Conservation (phyloP, 1,284 basidiomycete genomes). For the Vanrija sp. region DNA sequence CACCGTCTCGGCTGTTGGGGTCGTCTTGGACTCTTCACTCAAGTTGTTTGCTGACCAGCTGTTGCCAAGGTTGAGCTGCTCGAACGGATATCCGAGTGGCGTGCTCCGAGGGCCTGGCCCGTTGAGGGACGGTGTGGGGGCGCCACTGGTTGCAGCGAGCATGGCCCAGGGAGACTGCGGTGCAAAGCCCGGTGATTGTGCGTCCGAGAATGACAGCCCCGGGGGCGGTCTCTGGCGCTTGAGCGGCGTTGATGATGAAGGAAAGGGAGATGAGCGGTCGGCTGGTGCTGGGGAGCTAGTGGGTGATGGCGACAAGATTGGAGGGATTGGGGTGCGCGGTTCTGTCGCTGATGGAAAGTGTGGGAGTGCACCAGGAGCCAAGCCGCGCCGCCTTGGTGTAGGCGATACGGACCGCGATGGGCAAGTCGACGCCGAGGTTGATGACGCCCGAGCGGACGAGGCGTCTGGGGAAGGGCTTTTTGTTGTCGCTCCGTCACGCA, state of each 20-base stretch:
- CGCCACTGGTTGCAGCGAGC: constrained; percentile 45
- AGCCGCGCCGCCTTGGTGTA: constrained; percentile 12
- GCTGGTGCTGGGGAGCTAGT: constrained; percentile 18
- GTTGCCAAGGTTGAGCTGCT: constrained; percentile 42
- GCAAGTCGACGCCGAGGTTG: neutral
- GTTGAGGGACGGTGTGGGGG: constrained; percentile 46
- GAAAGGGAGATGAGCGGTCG: constrained; percentile 15
- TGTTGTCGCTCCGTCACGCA: neutral
- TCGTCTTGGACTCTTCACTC: constrained; percentile 4
- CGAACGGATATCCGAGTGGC: constrained; percentile 47
- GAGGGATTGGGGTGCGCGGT: constrained; percentile 19
- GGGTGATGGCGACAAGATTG: constrained; percentile 25
- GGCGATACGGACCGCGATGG: neutral
- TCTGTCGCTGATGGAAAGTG: constrained; percentile 26
- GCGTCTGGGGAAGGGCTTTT: neutral
- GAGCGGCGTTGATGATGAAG: constrained; percentile 5
- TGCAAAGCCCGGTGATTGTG: neutral
- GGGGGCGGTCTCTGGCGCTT: neutral
- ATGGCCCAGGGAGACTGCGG: constrained; percentile 42
- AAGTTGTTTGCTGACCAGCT: constrained; percentile 39
- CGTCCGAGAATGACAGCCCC: neutral
- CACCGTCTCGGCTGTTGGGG: too few relatives aligned
- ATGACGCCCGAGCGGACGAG: neutral
- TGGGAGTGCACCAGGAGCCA: constrained; percentile 23
- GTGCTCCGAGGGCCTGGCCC: constrained; percentile 27